These are phyloP conservation scores for Trifolium pratense DNA, from an alignment of 306 rosid species.

Conservation along the genomic window DNA sequence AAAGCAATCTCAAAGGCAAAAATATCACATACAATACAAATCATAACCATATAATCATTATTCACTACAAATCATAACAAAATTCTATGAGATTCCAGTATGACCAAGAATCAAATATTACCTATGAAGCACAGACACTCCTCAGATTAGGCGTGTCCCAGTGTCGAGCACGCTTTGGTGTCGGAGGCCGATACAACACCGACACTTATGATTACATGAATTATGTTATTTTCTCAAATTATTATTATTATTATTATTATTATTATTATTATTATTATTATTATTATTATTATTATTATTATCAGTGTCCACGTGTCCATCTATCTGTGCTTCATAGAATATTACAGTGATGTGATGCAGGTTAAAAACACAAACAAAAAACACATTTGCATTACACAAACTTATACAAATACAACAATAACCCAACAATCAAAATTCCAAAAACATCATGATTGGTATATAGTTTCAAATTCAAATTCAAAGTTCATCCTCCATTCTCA, in stretches of 20 bases:
- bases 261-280: no score
- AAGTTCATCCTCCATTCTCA: conserved; percentile 96
- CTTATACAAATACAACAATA: conserved; percentile 17
- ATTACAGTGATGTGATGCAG: background rate
- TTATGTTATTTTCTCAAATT: no score
- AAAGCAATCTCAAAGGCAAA: conserved; percentile 26
- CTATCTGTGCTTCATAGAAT: no score
- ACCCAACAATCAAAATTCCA: background rate
- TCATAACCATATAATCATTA: background rate
- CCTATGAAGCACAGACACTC: no score
- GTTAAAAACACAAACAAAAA: background rate
- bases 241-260: no score
- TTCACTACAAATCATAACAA: no score
- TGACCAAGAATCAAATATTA: background rate
- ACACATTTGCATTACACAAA: background rate
- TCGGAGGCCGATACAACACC: no score
- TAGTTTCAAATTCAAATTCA: conserved; percentile 37
- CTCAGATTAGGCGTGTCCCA: no score
- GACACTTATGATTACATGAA: no score
- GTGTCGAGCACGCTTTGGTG: no score
- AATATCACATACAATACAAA: conserved; percentile 2
- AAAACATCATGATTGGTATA: background rate
- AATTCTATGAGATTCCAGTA: conserved; percentile 6
- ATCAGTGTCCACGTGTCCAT: no score
- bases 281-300: no score